Evolutionary conservation across 305 asterid species (phyloP).

Genomic region (Coffea humblotiana): DNA sequence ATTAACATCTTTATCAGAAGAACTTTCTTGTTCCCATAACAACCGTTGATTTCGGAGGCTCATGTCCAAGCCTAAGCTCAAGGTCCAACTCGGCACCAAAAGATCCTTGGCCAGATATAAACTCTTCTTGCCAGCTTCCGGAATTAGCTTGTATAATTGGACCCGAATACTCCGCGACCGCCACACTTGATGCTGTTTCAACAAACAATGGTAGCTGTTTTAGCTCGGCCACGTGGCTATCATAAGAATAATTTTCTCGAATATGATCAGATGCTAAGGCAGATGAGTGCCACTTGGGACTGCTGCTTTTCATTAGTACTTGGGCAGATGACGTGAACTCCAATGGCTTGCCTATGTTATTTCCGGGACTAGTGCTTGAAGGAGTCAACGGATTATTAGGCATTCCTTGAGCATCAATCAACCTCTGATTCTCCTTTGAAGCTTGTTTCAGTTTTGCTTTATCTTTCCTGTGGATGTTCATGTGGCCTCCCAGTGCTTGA

Average conservation of each 20-base stretch:
- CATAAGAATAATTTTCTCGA: neutral
- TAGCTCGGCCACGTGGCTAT: conserved; percentile 10
- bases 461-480: conserved; percentile 32
- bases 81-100: conserved; percentile 24
- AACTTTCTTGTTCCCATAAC: conserved; percentile 23
- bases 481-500: conserved; percentile 32
- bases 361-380: neutral
- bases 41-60: conserved; percentile 6
- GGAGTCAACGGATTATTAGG: conserved; percentile 11
- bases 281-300: neutral
- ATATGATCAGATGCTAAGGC: neutral
- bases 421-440: neutral
- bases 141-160: neutral
- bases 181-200: neutral
- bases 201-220: conserved; percentile 21
- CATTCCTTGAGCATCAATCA: neutral
- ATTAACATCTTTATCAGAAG: conserved; percentile 3
- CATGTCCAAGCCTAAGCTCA: conserved; percentile 26
- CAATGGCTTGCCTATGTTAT: neutral
- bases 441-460: conserved; percentile 25
- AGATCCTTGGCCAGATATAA: neutral
- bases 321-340: conserved; percentile 7
- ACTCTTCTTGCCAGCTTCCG: conserved; percentile 11
- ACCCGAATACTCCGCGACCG: neutral
- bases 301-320: neutral